Percentiles rank a stretch among this genome's conserved stretches.
Evolutionary conservation across 2,329 filamentous ascomycete species (phyloP).

Genomic region (Triangularia verruculosa): DNA sequence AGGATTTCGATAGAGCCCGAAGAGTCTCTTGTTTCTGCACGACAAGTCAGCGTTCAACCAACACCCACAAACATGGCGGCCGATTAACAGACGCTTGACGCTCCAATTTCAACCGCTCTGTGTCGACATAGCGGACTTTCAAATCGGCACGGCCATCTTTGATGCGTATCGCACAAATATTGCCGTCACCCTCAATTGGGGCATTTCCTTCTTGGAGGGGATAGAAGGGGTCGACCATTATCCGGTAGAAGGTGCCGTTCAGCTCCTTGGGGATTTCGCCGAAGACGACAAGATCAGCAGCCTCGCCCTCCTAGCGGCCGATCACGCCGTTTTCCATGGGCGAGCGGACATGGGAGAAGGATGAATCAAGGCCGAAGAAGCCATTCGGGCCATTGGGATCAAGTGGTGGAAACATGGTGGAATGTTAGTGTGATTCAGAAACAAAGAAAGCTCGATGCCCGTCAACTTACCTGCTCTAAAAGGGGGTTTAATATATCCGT

Average conservation of each 20-base stretch:
- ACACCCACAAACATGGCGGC: too few relatives aligned
- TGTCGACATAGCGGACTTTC: constrained; percentile 35
- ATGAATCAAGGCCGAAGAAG: constrained; percentile 3
- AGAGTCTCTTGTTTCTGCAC: constrained; percentile 30
- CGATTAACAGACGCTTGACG: too few relatives aligned
- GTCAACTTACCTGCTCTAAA: too few relatives aligned
- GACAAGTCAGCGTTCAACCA: too few relatives aligned
- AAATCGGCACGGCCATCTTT: constrained; percentile 32
- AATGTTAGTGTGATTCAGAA: too few relatives aligned
- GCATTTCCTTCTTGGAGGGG: constrained; percentile 34
- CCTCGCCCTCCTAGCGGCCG: constrained; percentile 37
- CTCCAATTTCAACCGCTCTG: constrained; percentile 29
- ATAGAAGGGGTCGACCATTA: constrained; percentile 38
- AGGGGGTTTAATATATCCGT: too few relatives aligned
- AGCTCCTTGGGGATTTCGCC: constrained; percentile 32
- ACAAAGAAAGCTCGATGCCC: too few relatives aligned
- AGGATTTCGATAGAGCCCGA: constrained; percentile 30
- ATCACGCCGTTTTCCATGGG: background rate
- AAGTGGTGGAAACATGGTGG: background rate
- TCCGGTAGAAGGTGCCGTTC: constrained; percentile 34
- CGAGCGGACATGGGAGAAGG: background rate
- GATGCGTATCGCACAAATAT: constrained; percentile 35
- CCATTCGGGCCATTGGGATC: constrained; percentile 5
- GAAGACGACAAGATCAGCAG: constrained; percentile 28
- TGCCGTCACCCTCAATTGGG: constrained; percentile 38